A percentile compares a stretch with the other conserved stretches of the same genome.
These are phyloP conservation scores for Sporothrix globosa DNA, from an alignment of 2,329 filamentous ascomycete genomes.

Conservation along the genomic window DNA sequence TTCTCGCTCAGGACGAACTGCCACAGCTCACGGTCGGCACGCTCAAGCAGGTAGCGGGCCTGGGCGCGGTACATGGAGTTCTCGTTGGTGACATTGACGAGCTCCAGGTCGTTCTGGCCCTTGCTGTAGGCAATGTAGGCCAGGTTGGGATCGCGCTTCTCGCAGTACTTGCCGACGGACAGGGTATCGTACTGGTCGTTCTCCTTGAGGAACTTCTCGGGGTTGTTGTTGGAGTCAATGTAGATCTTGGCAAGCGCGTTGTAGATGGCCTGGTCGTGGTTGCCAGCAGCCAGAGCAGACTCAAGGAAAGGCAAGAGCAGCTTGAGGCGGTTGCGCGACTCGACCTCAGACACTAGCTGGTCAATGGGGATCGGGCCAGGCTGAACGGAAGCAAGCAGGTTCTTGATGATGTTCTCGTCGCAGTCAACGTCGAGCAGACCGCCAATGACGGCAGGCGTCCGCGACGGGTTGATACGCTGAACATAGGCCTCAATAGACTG, in stretches of 20 bases:
- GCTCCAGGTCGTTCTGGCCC: conserved; percentile 94
- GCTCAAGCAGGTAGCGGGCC: conserved; percentile 89
- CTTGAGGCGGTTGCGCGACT: conserved; percentile 93
- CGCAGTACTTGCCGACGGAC: conserved; percentile 93
- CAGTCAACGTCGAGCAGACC: conserved; percentile 95
- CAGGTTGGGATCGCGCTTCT: conserved; percentile 95
- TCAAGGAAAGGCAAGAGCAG: conserved; percentile 94
- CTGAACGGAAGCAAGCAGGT: conserved; percentile 81
- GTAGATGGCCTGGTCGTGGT: conserved; percentile 94
- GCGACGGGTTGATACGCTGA: conserved; percentile 88
- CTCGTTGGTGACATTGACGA: conserved; percentile 97
- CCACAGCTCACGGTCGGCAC: conserved; percentile 90
- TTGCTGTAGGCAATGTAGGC: conserved; percentile 95
- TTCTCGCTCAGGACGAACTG: conserved; percentile 91
- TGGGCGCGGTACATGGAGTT: conserved; percentile 99
- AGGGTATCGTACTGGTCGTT: conserved; percentile 96
- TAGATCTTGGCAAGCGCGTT: conserved; percentile 99
- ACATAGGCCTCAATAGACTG: conserved; percentile 98
- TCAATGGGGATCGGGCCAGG: conserved; percentile 88
- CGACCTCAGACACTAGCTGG: conserved; percentile 91
- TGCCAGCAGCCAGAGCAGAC: conserved; percentile 82
- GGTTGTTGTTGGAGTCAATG: conserved; percentile 98
- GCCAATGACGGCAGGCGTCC: conserved; percentile 90
- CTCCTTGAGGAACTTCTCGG: conserved; percentile 95
- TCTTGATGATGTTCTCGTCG: conserved; percentile 95